These are phyloP conservation scores for Rhizopogon salebrosus DNA, from an alignment of 768 basidiomycete species.

Conservation along the genomic window DNA sequence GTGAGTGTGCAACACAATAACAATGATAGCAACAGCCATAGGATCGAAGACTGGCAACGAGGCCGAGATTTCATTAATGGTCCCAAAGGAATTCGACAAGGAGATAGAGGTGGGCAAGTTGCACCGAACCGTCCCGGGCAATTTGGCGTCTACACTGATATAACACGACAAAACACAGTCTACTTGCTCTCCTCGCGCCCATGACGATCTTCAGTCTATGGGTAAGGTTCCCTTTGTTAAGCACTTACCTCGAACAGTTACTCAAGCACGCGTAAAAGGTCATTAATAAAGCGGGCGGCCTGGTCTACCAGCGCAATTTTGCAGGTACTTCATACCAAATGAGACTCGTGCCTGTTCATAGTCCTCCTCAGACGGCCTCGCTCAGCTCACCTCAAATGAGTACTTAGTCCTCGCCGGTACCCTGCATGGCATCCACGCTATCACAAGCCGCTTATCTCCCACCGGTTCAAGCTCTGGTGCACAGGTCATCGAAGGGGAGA, in stretches of 20 bases:
- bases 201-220: slow-evolving; percentile 84
- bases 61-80: slow-evolving; percentile 2
- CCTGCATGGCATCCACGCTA: slow-evolving; percentile 97
- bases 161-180: background rate
- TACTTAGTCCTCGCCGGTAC: slow-evolving; percentile 95
- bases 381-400: slow-evolving; percentile 87
- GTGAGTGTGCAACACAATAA: slow-evolving; percentile 20
- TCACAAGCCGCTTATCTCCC: slow-evolving; percentile 87
- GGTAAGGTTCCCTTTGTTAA: slow-evolving; percentile 38
- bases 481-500: slow-evolving; percentile 93
- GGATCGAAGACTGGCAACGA: background rate
- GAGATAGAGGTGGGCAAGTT: no score
- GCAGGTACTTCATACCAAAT: slow-evolving; percentile 50
- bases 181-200: background rate
- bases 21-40: slow-evolving; percentile 6
- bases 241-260: background rate
- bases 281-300: slow-evolving; percentile 97
- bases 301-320: slow-evolving; percentile 91
- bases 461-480: slow-evolving; percentile 78
- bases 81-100: no score
- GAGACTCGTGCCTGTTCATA: background rate
- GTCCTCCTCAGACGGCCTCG: slow-evolving; percentile 70
- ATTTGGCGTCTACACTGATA: no score
- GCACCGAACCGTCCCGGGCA: no score
- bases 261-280: slow-evolving; percentile 45